Evolutionary conservation across 495 filamentous ascomycete species (phyloP), one percentile per base, ranked within the genome.

Genomic region (Daldinia bambusicola): DNA sequence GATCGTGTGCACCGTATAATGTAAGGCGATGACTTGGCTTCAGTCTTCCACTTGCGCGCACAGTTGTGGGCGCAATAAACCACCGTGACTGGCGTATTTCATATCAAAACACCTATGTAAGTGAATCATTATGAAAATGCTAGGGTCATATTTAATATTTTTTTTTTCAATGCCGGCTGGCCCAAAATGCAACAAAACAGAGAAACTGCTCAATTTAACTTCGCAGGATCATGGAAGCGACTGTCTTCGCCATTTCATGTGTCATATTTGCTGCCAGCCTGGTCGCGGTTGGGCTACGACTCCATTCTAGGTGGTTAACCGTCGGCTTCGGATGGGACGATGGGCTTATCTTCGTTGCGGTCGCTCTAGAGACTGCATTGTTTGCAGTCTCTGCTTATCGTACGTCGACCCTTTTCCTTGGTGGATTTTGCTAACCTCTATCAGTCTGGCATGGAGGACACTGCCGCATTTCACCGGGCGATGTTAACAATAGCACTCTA

Each of bases 281-380:
- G 7, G 4, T 71, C 30, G 30, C 55, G 0, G 61, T 71, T 43
- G 58, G 9, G 13, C 13, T 71, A 0, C 74, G 74, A 1, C 16
- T 74, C 18, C 66, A 62, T 45, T 75, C 43, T 0, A 38, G 71
- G 55, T 37, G 22, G 4, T 26, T 71, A 32, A 67, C 61, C 12
- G 55, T 55, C 6, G 64, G 70, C 18, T 13, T 71, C 12, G 63
- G 71, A 6, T 71, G 70, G 74, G 74, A 76, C 8, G 74, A 76
- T 26, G 58, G 64, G 26, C 48, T 71, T 32, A 63, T 66, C 26
- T 2, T 75, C 1, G 30, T 43, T 3, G 60, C 72, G 1, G 55
- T 50, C 20, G 14, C 31, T 18, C 14, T 71, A 1, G 50, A 37
- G 3, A 40, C 69, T 41, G 67, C 55, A 5, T 48, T 69, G 30